Evolutionary conservation across 1,284 basidiomycete species (phyloP).

Genomic region (Marasmius oreades): DNA sequence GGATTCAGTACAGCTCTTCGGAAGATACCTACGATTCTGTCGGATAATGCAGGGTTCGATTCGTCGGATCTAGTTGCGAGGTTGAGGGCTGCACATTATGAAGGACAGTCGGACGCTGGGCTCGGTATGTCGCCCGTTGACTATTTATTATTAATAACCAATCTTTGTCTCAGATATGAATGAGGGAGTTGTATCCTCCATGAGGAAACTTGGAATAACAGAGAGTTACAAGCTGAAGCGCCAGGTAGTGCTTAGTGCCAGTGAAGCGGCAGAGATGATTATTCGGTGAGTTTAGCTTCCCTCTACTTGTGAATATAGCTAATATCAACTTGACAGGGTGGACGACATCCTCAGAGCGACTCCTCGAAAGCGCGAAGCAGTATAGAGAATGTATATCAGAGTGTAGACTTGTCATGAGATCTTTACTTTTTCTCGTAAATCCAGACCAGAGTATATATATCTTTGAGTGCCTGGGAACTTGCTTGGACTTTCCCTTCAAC

Average conservation of each 20-base stretch:
- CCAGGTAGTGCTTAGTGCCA: constrained; percentile 92
- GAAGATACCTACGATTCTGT: constrained; percentile 95
- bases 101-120: constrained; percentile 82
- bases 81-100: constrained; percentile 92
- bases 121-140: constrained; percentile 54
- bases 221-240: constrained; percentile 98
- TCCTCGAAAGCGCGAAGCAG: constrained; percentile 63
- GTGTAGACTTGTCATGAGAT: no score
- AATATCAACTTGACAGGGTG: constrained; percentile 38
- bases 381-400: constrained; percentile 33
- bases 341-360: constrained; percentile 68
- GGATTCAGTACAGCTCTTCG: constrained; percentile 87
- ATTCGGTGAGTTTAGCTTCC: constrained; percentile 62
- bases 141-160: not conserved
- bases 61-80: constrained; percentile 92
- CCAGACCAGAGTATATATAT: no score
- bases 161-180: constrained; percentile 76
- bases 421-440: no score
- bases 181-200: constrained; percentile 80
- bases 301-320: constrained; percentile 3
- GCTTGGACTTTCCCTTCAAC: no score
- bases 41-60: constrained; percentile 98
- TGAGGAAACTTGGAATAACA: constrained; percentile 86
- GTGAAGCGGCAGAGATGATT: constrained; percentile 98
- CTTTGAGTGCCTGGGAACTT: no score